Evolutionary conservation across 1,139 yeast species (phyloP).

Genomic region (Hyphopichia burtonii): DNA sequence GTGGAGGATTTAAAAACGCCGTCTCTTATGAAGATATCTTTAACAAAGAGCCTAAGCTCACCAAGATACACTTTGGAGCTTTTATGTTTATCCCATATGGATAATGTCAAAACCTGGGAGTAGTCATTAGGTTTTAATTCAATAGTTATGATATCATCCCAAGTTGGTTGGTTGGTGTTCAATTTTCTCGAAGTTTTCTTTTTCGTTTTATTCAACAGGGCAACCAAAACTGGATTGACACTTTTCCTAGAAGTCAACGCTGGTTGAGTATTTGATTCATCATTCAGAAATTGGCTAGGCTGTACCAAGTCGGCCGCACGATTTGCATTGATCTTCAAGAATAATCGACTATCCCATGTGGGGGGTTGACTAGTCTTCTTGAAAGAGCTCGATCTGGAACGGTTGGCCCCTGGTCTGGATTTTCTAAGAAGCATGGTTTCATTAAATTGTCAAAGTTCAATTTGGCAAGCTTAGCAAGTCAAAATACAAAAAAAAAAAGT

Average conservation of each 20-base stretch:
- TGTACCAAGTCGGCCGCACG: constrained; percentile 41
- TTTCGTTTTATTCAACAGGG: constrained; percentile 28
- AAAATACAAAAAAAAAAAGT: no score
- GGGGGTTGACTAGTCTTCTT: neutral
- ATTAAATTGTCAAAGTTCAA: neutral
- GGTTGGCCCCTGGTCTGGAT: neutral
- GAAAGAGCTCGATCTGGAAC: neutral
- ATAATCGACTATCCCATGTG: constrained; percentile 13
- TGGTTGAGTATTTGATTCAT: neutral
- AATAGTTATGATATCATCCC: constrained; percentile 40
- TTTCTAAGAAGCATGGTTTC: neutral
- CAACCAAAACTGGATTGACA: constrained; percentile 40
- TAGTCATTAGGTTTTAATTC: constrained; percentile 30
- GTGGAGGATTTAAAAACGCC: constrained; percentile 19
- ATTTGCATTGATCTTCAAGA: constrained; percentile 32
- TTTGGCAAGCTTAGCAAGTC: neutral
- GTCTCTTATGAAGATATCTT: constrained; percentile 35
- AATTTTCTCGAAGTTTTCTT: constrained; percentile 35
- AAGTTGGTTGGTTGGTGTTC: constrained; percentile 41
- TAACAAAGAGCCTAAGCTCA: constrained; percentile 48
- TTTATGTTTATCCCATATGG: constrained; percentile 49
- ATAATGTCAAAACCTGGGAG: constrained; percentile 30
- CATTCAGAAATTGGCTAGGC: constrained; percentile 3
- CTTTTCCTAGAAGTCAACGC: constrained; percentile 9
- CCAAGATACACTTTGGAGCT: constrained; percentile 55